Evolutionary conservation across 306 rosid species (phyloP).

Genomic region (Parietaria judaica): DNA sequence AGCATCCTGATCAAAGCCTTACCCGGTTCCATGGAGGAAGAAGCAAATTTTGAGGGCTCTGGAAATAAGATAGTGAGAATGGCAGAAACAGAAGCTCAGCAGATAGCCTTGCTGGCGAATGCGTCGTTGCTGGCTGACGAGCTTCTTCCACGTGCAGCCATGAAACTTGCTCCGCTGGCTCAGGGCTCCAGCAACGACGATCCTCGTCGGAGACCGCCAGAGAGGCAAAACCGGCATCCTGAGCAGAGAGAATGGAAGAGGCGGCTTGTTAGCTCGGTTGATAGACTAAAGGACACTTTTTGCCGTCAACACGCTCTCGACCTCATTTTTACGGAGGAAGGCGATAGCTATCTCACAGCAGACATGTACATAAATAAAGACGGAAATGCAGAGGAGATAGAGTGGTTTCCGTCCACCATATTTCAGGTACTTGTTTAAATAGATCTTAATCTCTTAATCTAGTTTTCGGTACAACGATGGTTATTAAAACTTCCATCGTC

Average conservation of each 20-base stretch:
- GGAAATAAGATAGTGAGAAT: slow-evolving; percentile 75
- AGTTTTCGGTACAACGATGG: background rate
- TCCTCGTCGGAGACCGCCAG: slow-evolving; percentile 57
- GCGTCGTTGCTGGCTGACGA: slow-evolving; percentile 90
- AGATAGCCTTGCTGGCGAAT: slow-evolving; percentile 96
- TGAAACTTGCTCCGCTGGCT: slow-evolving; percentile 74
- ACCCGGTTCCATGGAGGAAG: slow-evolving; percentile 94
- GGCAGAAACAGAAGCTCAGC: slow-evolving; percentile 94
- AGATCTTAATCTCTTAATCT: background rate
- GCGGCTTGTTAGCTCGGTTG: slow-evolving; percentile 76
- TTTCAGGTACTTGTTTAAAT: slow-evolving; percentile 58
- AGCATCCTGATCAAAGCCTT: slow-evolving; percentile 79
- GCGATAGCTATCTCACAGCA: slow-evolving; percentile 89
- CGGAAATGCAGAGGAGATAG: slow-evolving; percentile 67
- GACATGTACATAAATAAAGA: slow-evolving; percentile 88
- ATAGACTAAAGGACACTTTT: slow-evolving; percentile 84
- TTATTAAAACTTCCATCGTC: background rate
- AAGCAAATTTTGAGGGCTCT: slow-evolving; percentile 68
- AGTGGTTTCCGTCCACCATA: slow-evolving; percentile 80
- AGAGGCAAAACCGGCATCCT: slow-evolving; percentile 94
- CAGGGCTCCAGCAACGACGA: slow-evolving; percentile 60
- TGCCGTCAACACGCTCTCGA: slow-evolving; percentile 92
- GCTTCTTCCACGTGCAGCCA: slow-evolving; percentile 94
- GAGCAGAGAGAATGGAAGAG: slow-evolving; percentile 99
- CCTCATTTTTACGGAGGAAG: slow-evolving; percentile 91